phyloP scores from a whole-genome alignment of 257 asterid species.

The Phtheirospermum japonicum region DNA sequence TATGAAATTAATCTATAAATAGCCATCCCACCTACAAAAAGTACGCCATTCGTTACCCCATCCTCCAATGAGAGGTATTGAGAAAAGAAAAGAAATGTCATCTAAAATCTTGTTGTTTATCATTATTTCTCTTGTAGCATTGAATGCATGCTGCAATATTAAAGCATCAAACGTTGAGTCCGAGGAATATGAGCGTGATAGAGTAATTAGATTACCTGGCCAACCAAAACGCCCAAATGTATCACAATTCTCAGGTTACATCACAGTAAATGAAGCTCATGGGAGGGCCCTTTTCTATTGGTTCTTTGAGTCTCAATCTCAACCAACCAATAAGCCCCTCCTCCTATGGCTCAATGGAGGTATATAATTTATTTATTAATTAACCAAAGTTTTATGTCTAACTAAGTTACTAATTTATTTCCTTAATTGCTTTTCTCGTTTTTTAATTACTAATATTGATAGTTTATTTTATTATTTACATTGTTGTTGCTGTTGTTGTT shows the following conservation, averaged over 20 bases:
- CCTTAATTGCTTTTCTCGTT: too few relatives aligned
- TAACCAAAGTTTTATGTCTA: too few relatives aligned
- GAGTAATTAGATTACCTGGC: constrained; percentile 59
- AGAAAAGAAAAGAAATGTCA: too few relatives aligned
- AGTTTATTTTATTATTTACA: neutral
- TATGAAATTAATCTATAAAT: too few relatives aligned
- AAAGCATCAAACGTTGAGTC: constrained; percentile 29
- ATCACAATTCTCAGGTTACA: constrained; percentile 68
- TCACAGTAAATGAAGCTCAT: constrained; percentile 63
- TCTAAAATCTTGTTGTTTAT: too few relatives aligned
- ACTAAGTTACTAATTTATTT: too few relatives aligned
- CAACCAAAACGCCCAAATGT: constrained; percentile 53
- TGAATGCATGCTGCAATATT: constrained; percentile 28
- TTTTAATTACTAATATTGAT: neutral
- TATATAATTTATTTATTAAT: constrained; percentile 20
- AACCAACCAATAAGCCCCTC: constrained; percentile 53
- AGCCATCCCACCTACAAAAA: too few relatives aligned
- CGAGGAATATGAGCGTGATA: constrained; percentile 47
- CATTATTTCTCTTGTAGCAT: constrained; percentile 34
- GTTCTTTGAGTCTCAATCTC: constrained; percentile 70
- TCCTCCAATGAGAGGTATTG: too few relatives aligned
- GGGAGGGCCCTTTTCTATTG: constrained; percentile 92
- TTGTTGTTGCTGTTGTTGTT: too few relatives aligned
- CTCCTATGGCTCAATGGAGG: constrained; percentile 97
- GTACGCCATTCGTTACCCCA: too few relatives aligned